Evolutionary conservation across 1,139 yeast genomes (phyloP).

Genomic region (Eremothecium gossypii): DNA sequence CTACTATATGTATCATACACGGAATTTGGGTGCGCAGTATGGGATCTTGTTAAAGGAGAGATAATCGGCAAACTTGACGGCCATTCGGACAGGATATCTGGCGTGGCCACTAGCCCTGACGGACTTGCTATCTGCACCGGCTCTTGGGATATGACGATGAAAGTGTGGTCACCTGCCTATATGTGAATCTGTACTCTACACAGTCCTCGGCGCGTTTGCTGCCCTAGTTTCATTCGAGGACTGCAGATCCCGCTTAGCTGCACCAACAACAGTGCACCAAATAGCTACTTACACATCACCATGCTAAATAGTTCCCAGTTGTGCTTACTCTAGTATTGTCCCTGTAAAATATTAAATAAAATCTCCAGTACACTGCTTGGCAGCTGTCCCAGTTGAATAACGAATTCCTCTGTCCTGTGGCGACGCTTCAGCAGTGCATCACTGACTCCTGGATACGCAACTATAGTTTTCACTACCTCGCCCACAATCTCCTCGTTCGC

Average conservation of each 20-base stretch:
- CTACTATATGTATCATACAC: conserved; percentile 68
- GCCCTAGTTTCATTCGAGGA: neutral
- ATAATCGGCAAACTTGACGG: conserved; percentile 54
- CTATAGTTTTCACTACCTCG: conserved; percentile 88
- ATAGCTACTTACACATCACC: neutral
- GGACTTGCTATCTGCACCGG: conserved; percentile 67
- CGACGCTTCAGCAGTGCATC: conserved; percentile 74
- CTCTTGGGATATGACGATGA: conserved; percentile 62
- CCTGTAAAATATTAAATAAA: conserved; percentile 1
- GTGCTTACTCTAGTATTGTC: neutral
- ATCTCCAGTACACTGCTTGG: conserved; percentile 34
- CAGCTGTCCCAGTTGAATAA: conserved; percentile 82
- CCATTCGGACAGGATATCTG: conserved; percentile 53
- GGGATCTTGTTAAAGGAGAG: conserved; percentile 68
- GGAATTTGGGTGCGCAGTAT: conserved; percentile 62
- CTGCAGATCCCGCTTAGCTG: neutral
- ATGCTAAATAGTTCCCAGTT: neutral
- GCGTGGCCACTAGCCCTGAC: conserved; percentile 61
- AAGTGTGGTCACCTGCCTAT: conserved; percentile 48
- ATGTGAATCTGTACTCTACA: conserved; percentile 11
- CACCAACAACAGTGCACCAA: neutral
- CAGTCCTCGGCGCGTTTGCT: neutral
- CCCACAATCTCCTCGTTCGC: conserved; percentile 80
- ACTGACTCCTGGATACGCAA: conserved; percentile 86
- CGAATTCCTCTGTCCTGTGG: conserved; percentile 87